phyloP scores from a whole-genome alignment of 1,139 yeast species.

The Kodamaea fungicola region DNA sequence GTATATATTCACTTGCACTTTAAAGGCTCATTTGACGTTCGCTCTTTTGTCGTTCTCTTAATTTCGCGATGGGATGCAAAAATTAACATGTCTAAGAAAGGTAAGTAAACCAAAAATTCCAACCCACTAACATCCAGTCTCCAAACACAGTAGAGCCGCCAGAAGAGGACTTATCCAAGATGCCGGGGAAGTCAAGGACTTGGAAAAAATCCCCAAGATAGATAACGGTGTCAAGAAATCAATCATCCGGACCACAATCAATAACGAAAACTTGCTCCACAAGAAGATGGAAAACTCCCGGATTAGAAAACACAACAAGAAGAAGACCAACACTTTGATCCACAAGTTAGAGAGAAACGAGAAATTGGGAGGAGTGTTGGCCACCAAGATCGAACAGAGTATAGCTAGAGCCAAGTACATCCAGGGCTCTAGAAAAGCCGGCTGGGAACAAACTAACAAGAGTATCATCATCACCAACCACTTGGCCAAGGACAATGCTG shows the following conservation, averaged over 20 bases:
- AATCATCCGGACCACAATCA: constrained; percentile 64
- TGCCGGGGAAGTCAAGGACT: constrained; percentile 43
- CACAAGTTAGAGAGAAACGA: constrained; percentile 46
- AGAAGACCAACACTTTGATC: constrained; percentile 32
- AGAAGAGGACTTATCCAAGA: constrained; percentile 54
- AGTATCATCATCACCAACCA: constrained; percentile 32
- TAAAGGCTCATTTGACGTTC: too few species aligned
- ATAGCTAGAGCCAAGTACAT: constrained; percentile 60
- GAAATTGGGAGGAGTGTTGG: constrained; percentile 53
- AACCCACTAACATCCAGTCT: constrained; percentile 35
- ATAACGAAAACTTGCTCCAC: constrained; percentile 59
- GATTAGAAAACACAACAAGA: constrained; percentile 32
- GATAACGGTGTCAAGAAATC: constrained; percentile 61
- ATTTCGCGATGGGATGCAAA: constrained; percentile 9
- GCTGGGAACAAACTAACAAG: constrained; percentile 68
- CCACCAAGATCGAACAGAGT: constrained; percentile 61
- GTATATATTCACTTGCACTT: too few species aligned
- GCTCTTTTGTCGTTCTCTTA: background rate
- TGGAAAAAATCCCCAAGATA: constrained; percentile 52
- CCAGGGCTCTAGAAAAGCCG: constrained; percentile 60
- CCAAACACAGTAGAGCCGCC: constrained; percentile 75
- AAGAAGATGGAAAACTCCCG: constrained; percentile 50
- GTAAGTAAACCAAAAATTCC: constrained; percentile 18
- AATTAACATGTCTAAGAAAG: constrained; percentile 26
- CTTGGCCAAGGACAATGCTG: constrained; percentile 7